Evolutionary conservation across 805 yeast genomes (phyloP).

Genomic region (Ogataea paradorogensis): DNA sequence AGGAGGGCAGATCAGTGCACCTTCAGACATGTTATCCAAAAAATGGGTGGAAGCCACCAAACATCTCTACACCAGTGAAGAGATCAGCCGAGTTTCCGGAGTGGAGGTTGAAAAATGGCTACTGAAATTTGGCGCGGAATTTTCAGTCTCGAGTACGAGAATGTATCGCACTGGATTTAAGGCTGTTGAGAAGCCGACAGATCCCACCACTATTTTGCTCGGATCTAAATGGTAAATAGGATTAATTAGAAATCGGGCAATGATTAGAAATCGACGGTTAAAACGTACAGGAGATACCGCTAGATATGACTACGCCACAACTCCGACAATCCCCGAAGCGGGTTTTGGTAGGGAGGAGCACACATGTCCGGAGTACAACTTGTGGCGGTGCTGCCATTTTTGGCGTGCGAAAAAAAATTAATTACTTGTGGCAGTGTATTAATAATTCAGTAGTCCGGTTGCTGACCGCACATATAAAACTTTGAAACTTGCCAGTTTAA

Average conservation of each 20-base stretch:
- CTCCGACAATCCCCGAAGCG: slow-evolving; percentile 11
- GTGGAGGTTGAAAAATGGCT: slow-evolving; percentile 33
- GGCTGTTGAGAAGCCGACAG: slow-evolving; percentile 51
- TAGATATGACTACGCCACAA: slow-evolving; percentile 10
- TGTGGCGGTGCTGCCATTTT: slow-evolving; percentile 10
- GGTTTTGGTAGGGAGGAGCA: slow-evolving; percentile 3
- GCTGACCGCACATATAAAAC: slow-evolving; percentile 3
- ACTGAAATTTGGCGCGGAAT: slow-evolving; percentile 30
- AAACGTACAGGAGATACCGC: slow-evolving; percentile 11
- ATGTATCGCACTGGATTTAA: slow-evolving; percentile 46
- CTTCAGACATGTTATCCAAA: slow-evolving; percentile 35
- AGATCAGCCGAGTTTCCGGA: slow-evolving; percentile 8
- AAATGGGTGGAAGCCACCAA: slow-evolving; percentile 43
- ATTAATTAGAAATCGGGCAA: too few species aligned
- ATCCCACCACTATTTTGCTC: slow-evolving; percentile 43
- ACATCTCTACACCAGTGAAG: slow-evolving; percentile 36
- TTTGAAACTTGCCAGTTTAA: not conserved
- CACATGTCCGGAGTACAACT: slow-evolving; percentile 6
- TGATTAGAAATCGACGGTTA: too few species aligned
- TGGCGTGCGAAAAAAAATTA: not conserved
- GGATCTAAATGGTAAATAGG: slow-evolving; percentile 53
- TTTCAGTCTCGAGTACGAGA: slow-evolving; percentile 32
- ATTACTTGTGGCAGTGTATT: slow-evolving; percentile 7
- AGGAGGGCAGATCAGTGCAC: slow-evolving; percentile 78
- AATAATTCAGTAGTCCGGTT: not conserved